Evolutionary conservation across 2,329 filamentous ascomycete genomes (phyloP), one percentile per base, ranked within the genome.

Genomic region (Xylariaceae sp.): DNA sequence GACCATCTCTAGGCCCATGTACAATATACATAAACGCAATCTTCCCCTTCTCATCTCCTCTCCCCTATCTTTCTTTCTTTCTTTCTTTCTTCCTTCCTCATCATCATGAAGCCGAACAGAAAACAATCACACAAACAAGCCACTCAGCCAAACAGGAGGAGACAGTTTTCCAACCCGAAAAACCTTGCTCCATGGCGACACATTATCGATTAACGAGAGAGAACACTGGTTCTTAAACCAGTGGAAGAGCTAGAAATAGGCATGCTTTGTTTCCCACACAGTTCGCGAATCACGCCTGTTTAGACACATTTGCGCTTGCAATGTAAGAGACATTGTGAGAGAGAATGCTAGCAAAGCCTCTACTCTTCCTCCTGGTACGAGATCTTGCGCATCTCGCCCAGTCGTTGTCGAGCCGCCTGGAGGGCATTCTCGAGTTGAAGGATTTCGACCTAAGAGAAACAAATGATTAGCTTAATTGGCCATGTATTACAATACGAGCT

Each of bases 351-450:
- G 4, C 15, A 11, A 35, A 39, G 23, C 4, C 30, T 44, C 55
- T 76, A 82, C 44, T 30, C 23, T 30, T 93, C 88, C 71, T 95
- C 90, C 72, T 89, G 88, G 77, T 97, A 97, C 4, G 89, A 93
- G 63, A 96, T 90, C 84, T 97, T 97, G 73, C 94, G 86, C 94
- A 99, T 97, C 82, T 99, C 94, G 64, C 94, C 93, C 64, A 99
- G 78, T 56, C 92, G 82, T 71, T 88, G 86, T 67, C 93, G 82
- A 48, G 94, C 94, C 37, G 89, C 80, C 7, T 87, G 82, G 45
- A 99, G 82, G 34, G 85, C 78, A 71, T 97, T 99, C 77, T 97
- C 92, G 65, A 99, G 82, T 75, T 97, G 92, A 57, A 97, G 80
- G 67, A 99, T 99, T 76, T 99, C 92, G 72, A 99, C 94, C 92